Evolutionary conservation across 2,329 filamentous ascomycete species (phyloP), one percentile per base, ranked within the genome.

Genomic region (Lizonia empirigonia): DNA sequence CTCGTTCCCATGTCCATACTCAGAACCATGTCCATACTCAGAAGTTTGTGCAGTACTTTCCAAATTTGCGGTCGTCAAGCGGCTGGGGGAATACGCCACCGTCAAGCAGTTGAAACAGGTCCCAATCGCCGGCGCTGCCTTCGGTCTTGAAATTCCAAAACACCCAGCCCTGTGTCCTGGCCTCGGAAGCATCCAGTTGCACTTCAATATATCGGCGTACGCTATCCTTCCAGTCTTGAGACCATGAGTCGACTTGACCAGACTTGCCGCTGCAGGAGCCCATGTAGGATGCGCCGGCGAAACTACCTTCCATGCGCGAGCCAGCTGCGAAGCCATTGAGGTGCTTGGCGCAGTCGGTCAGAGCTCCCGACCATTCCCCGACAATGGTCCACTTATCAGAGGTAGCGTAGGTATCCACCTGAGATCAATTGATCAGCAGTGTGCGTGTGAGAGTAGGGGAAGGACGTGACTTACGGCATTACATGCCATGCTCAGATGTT

Each of bases 341-440:
- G 26, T 74, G 70, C 1, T 68, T 67, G 7, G 81, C 80, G 61
- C 81, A 82, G 64, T 84, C 82, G 1, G 85, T 88, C 74, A 87
- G 78, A 26, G 85, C 85, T 15, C 78, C 85, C 0, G 80, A 83
- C 85, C 85, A 89, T 70, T 89, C 86, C 41, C 86, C 86, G 3
- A 86, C 79, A 34, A 88, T 75, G 13, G 82, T 81, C 78, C 82
- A 85, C 68, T 88, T 87, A 69, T 88, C 84, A 2, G 77, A 75
- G 29, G 75, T 73, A 5, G 72, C 65, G 48, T 83, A 84, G 9
- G 70, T 66, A 13, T 69, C 63, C 20, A 55, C 61, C 61, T 64
- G 22, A 29, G 7, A 32, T 5, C 4, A 1, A 18, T 7, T 12
- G 7, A 29, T 59, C 20, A 59, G 48, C 6, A 13, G 10, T 10